Conservation (phyloP, 2,329 filamentous ascomycete species). For the Fusarium nisikadoi region DNA sequence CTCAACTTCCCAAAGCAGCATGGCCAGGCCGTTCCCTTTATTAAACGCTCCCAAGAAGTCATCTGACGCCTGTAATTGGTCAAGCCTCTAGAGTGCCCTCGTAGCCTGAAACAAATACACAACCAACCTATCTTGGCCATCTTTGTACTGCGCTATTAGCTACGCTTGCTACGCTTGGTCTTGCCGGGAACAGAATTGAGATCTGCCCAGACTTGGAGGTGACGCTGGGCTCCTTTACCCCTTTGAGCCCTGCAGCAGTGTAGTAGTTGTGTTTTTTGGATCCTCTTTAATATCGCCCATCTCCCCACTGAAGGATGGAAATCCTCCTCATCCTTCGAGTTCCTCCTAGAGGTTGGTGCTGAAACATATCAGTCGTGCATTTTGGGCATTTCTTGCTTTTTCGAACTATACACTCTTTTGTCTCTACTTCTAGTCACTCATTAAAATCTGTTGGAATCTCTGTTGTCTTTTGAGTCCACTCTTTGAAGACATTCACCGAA, state of each 20-base stretch:
- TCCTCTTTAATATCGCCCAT: slow-evolving; percentile 35
- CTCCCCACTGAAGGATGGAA: slow-evolving; percentile 5
- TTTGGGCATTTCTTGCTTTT: slow-evolving; percentile 22
- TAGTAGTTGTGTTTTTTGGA: background rate
- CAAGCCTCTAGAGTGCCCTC: background rate
- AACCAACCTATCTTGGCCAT: slow-evolving; percentile 14
- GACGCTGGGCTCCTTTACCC: slow-evolving; percentile 22
- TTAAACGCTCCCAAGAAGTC: slow-evolving; percentile 12
- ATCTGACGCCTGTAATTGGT: slow-evolving; percentile 23
- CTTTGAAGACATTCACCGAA: slow-evolving; percentile 26
- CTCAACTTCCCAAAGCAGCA: slow-evolving; percentile 21
- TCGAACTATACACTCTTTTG: slow-evolving; percentile 37
- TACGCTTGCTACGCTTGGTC: background rate
- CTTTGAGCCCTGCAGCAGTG: background rate
- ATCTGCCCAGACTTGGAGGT: slow-evolving; percentile 29
- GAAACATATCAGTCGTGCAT: slow-evolving; percentile 29
- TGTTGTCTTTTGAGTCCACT: slow-evolving; percentile 18
- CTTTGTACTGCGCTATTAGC: background rate
- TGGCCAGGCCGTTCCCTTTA: slow-evolving; percentile 6
- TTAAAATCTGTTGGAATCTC: slow-evolving; percentile 30
- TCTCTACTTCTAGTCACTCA: slow-evolving; percentile 29
- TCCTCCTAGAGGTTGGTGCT: slow-evolving; percentile 34
- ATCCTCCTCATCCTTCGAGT: slow-evolving; percentile 13
- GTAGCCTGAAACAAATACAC: slow-evolving; percentile 36
- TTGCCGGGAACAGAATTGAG: slow-evolving; percentile 32